A percentile compares a stretch with the other conserved stretches of the same genome.
phyloP scores from a whole-genome alignment of 1,139 yeast species.

The Zhuliangozyma blackwelliae region DNA sequence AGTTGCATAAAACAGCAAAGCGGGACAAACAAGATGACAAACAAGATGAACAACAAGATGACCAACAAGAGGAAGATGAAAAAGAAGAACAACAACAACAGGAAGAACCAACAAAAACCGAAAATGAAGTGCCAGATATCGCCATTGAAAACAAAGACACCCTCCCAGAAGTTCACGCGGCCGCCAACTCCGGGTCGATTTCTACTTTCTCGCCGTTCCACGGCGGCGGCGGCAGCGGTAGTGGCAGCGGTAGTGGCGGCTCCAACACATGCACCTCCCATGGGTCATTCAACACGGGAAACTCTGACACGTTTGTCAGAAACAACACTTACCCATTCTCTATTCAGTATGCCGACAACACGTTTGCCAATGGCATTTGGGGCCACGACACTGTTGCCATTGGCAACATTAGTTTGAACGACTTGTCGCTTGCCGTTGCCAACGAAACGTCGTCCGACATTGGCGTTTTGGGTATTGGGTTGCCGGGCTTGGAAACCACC shows the following conservation, averaged over 20 bases:
- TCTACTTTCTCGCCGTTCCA: slow-evolving; percentile 1
- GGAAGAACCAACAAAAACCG: neutral
- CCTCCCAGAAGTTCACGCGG: too few relatives aligned
- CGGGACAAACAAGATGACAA: neutral
- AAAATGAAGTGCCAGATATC: neutral
- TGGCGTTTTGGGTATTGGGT: slow-evolving; percentile 56
- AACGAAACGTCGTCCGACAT: slow-evolving; percentile 36
- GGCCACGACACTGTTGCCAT: slow-evolving; percentile 43
- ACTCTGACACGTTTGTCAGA: slow-evolving; percentile 27
- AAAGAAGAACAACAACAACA: neutral
- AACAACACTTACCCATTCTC: slow-evolving; percentile 32
- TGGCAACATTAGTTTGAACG: slow-evolving; percentile 36
- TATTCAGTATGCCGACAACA: slow-evolving; percentile 61
- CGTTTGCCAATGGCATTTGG: slow-evolving; percentile 60
- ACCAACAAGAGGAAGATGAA: neutral
- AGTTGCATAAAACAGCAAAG: neutral
- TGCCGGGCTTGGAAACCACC: slow-evolving; percentile 47
- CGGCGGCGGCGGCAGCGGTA: slow-evolving; percentile 1
- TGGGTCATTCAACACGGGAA: slow-evolving; percentile 37
- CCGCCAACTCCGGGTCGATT: neutral
- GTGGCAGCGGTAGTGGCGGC: slow-evolving; percentile 1
- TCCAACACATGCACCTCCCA: slow-evolving; percentile 27
- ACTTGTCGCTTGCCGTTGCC: slow-evolving; percentile 51
- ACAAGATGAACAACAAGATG: neutral
- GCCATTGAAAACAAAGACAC: too few relatives aligned